These are phyloP conservation scores for Glycine latifolia DNA, from an alignment of 306 rosid species.

Conservation along the genomic window DNA sequence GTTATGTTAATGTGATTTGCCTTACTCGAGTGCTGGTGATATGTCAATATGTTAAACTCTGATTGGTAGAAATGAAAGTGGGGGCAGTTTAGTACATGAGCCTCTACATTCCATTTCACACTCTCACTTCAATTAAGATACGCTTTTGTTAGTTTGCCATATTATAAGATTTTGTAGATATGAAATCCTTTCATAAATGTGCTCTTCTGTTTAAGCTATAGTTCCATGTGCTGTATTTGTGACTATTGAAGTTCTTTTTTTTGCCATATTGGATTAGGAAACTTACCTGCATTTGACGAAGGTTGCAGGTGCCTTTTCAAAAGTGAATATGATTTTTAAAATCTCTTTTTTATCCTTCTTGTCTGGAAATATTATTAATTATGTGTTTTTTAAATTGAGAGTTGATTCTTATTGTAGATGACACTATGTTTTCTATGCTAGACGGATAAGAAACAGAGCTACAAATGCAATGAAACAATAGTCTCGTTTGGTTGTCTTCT, in stretches of 20 bases:
- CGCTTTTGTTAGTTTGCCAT: conserved; percentile 5
- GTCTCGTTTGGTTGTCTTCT: conserved; percentile 30
- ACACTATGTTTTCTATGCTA: neutral
- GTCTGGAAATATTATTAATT: neutral
- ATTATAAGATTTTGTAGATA: conserved; percentile 23
- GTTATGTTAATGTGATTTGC: too few species aligned
- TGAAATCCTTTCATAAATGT: conserved; percentile 2
- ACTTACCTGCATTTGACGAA: conserved; percentile 3
- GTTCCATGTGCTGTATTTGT: conserved; percentile 31
- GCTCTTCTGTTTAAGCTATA: conserved; percentile 6
- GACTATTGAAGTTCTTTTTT: conserved; percentile 36
- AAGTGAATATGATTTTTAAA: conserved; percentile 40
- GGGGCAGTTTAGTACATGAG: conserved; percentile 8
- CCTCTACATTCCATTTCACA: conserved; percentile 31
- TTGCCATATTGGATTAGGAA: conserved; percentile 24
- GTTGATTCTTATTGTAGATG: conserved; percentile 11
- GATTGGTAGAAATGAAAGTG: conserved; percentile 37
- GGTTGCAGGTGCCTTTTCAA: conserved; percentile 30
- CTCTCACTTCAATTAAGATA: conserved; percentile 2
- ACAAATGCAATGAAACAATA: conserved; percentile 12
- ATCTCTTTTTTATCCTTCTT: conserved; percentile 1
- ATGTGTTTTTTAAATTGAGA: conserved; percentile 2
- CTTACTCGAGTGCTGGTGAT: too few species aligned
- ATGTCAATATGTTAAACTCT: neutral
- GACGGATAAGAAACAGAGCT: conserved; percentile 13